Evolutionary conservation across 768 basidiomycete genomes (phyloP), one percentile per base, ranked within the genome.

Genomic region (Rhodotorula paludigena): DNA sequence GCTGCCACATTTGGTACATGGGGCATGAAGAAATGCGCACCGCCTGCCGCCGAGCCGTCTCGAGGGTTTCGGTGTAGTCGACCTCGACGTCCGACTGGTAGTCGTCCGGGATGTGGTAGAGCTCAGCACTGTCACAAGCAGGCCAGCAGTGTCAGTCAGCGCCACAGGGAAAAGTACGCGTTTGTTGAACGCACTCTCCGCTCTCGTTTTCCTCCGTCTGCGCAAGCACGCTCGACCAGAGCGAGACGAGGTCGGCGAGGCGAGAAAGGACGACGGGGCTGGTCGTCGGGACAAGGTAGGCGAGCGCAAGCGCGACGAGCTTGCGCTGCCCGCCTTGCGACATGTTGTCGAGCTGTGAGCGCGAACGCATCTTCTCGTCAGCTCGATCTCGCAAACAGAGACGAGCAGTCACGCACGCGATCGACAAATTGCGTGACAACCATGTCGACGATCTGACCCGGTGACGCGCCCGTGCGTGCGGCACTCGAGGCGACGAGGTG

Each of bases 151-250:
- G 33, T 2, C 11, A 42, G 33, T 14, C 20, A 35, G n/a, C 11
- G 28, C 0, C n/a, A 33, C 30, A 15, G 16, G 15, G 44, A 10
- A 44, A 30, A 6, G 47, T 35, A 14, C 18, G 51, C 8, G 45
- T 25, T 9, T 18, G 9, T 2, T 11, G 16, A 21, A 63, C 75
- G 45, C 39, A 74, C 72, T 76, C 75, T 45, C 75, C 75, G 9
- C n/a, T 39, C 5, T 55, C 64, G 36, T 85, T 85, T 78, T 93
- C 92, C 74, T 86, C 88, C 57, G 92, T 82, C 76, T 92, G 90
- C 21, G 87, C 88, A 60, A 93, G 86, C 10, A 92, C 91, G 69
- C 92, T 91, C 45, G 88, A 80, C 91, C 91, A 94, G 36, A 92
- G 78, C 74, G 89, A 88, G 77, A 89, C 89, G 33, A 90, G 84